Evolutionary conservation across 176 grass and related monocot genomes (phyloP).

Genomic region (Cocos nucifera): DNA sequence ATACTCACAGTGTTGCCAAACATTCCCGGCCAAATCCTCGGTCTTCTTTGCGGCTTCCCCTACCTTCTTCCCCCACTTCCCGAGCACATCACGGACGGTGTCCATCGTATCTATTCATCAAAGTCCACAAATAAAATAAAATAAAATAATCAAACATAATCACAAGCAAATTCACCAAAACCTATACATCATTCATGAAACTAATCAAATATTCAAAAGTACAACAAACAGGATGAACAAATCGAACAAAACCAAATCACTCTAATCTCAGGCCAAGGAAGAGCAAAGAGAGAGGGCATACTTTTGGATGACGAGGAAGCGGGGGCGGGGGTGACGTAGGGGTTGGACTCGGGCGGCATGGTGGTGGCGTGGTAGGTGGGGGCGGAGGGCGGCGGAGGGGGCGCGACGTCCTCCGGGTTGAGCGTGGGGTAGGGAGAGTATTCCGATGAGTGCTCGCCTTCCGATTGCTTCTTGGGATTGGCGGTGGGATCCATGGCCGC

Average conservation of each 20-base stretch:
- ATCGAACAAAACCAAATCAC: background rate
- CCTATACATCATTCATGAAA: too few species aligned
- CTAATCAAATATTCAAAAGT: too few species aligned
- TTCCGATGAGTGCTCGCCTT: slow-evolving; percentile 14
- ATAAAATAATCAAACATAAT: background rate
- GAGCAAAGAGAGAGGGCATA: slow-evolving; percentile 18
- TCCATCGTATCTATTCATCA: slow-evolving; percentile 59
- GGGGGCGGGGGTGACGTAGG: slow-evolving; percentile 52
- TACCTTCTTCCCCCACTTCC: slow-evolving; percentile 76
- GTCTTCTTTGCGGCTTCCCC: slow-evolving; percentile 82
- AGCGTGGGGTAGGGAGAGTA: slow-evolving; percentile 51
- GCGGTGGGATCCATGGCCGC: slow-evolving; percentile 11
- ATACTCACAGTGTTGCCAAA: slow-evolving; percentile 92
- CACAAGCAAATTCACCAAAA: background rate
- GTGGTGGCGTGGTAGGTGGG: slow-evolving; percentile 18
- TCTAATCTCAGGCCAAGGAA: too few species aligned
- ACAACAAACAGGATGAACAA: background rate
- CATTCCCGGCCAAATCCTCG: slow-evolving; percentile 75
- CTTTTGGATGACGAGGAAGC: slow-evolving; percentile 40
- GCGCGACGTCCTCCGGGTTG: slow-evolving; percentile 34
- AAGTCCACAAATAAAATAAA: background rate
- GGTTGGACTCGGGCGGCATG: slow-evolving; percentile 51
- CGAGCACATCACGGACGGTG: slow-evolving; percentile 70
- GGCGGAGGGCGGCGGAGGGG: slow-evolving; percentile 34
- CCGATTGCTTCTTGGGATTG: slow-evolving; percentile 12